Evolutionary conservation across 257 asterid genomes (phyloP), one percentile per base, ranked within the genome.

Genomic region (Fraxinus americana): DNA sequence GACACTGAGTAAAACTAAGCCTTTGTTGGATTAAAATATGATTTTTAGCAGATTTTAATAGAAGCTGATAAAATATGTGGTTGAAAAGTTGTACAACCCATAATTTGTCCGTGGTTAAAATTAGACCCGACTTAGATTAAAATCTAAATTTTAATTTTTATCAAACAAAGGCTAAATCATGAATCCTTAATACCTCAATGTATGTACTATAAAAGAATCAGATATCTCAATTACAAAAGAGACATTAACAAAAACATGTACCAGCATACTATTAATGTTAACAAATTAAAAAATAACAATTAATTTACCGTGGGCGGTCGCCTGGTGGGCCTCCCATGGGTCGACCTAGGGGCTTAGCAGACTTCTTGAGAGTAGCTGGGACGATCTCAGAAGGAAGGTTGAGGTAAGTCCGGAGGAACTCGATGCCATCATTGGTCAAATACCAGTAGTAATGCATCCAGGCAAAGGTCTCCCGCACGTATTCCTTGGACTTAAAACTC

Each of bases 331-430:
- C 96, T 78, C 98, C 98, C 89, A 88, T 80, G 63, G 98, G 95
- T 14, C 98, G 97, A 82, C 98, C 96, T 5, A 90, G 94, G 7
- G 97, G 98, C 90, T 89, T 91, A 17, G 98, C 94, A 0, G 97
- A 91, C 89, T 92, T 94, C 89, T 94, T 94, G 74, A 94, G 83
- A 2, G 98, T 94, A 6, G 97, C 97, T 0, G 98, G 98, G 0
- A 94, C 98, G 34, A 94, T 94, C 74, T 94, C 98, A 0, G 98
- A 94, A 0, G 98, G 98, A n/a, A 94, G 83, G 79, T 94, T 94
- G 79, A 94, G 94, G 79, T 94, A 94, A 1, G 93, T 90, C 57
- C 98, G 89, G 34, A 94, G 90, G 82, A 92, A 94, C 85, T 94
- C 98, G 74, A 94, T 94, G 32, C 98, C 98, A 35, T 94, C 97